Evolutionary conservation across 768 basidiomycete species (phyloP), one percentile per base, ranked within the genome.

Genomic region (Phaffia australis): DNA sequence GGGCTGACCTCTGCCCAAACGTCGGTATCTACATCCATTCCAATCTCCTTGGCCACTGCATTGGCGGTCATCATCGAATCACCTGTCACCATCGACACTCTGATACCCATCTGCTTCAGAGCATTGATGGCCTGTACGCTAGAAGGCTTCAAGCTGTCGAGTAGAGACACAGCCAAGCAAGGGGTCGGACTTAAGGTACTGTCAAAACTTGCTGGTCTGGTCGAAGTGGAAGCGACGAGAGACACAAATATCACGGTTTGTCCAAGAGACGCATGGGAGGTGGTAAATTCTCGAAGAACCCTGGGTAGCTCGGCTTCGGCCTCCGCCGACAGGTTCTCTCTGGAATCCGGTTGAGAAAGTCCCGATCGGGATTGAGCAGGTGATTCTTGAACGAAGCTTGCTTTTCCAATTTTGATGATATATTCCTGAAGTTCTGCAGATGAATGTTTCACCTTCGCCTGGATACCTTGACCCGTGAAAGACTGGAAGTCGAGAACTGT

Each of bases 1-100:
- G 95, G 95, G 72, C 87, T 94, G 83, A 98, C 91, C 58, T 83
- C 84, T 9, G 93, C 87, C 84, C 87, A 91, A 0, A 99, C 90
- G 49, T 85, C 81, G 62, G 89, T 87, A 0, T 84, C 80, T 42
- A 42, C 35, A 42, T 78, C 77, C 72, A 99, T 93, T 0, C 95
- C 95, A 35, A 94, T 87, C 73, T 93, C 85, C 71, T 83, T 83
- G 54, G 94, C 95, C 60, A 98, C 83, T 4, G 93, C 91, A 42
- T 85, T 72, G 2, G 93, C 95, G 3, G 94, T 98, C 4, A 80
- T 81, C 75, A 83, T 83, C 25, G 88, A 84, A 71, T 99, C 95
- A 1, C 95, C 95, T 0, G 95, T 98, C 81, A 97, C 84, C 85
- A 99, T 85, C 68, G 84, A 83, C 23, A 97, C 91, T 65, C 87